Evolutionary conservation across 768 basidiomycete genomes (phyloP).

Genomic region (Russula griseocarnosa): DNA sequence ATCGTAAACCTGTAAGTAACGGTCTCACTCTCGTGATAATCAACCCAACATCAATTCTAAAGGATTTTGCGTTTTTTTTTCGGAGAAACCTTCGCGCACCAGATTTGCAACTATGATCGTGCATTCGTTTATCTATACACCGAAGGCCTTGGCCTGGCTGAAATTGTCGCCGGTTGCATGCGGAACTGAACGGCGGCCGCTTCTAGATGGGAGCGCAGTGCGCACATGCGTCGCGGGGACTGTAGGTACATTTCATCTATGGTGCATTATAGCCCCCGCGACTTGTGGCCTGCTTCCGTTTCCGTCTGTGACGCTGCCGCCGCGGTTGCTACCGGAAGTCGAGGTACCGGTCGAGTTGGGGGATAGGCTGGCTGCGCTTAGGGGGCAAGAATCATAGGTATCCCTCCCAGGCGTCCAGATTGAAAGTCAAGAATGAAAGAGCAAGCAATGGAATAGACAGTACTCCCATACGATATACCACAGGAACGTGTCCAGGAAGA

Average conservation of each 20-base stretch:
- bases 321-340: too few relatives aligned
- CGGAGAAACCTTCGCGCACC: constrained; percentile 1
- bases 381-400: too few relatives aligned
- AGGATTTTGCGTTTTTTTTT: constrained; percentile 27
- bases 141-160: constrained; percentile 34
- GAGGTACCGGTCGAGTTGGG: too few relatives aligned
- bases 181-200: constrained; percentile 33
- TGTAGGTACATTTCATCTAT: too few relatives aligned
- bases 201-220: constrained; percentile 44
- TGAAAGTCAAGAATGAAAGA: constrained; percentile 85
- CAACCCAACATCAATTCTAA: background rate
- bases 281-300: too few relatives aligned
- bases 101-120: constrained; percentile 21
- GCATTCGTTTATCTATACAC: constrained; percentile 2
- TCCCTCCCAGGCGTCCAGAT: constrained; percentile 99
- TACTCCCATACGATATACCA: constrained; percentile 99
- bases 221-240: constrained; percentile 45
- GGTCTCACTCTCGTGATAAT: constrained; percentile 18
- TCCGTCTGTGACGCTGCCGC: too few relatives aligned
- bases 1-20: constrained; percentile 40
- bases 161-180: constrained; percentile 36
- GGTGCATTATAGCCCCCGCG: too few relatives aligned
- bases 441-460: constrained; percentile 82
- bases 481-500: constrained; percentile 98
- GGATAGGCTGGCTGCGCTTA: too few relatives aligned